These are phyloP conservation scores for Acacia melanoxylon DNA, from an alignment of 306 rosid species.

Conservation along the genomic window DNA sequence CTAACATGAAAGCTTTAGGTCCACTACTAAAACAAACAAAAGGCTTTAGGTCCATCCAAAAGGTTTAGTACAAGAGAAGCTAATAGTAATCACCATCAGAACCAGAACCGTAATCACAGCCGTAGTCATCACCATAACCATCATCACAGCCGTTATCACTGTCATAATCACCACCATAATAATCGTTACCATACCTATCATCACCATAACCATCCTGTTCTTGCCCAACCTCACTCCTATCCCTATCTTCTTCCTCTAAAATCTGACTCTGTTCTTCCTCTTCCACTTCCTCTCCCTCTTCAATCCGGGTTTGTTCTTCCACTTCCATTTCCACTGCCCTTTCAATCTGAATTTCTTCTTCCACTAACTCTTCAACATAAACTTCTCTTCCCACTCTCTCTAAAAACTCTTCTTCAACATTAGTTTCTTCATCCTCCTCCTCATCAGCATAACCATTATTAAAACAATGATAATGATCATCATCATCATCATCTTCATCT, in stretches of 20 bases:
- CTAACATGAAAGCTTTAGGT: too few relatives aligned
- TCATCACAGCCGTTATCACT: background rate
- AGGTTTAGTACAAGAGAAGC: too few relatives aligned
- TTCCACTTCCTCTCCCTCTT: background rate
- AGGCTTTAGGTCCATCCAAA: too few relatives aligned
- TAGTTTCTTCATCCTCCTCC: background rate
- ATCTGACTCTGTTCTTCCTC: background rate
- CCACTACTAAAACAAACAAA: too few relatives aligned
- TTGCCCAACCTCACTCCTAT: background rate
- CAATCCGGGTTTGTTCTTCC: background rate
- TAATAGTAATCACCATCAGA: background rate
- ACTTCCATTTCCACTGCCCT: background rate
- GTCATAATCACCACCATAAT: background rate
- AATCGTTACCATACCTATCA: background rate
- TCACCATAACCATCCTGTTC: background rate
- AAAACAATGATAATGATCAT: too few relatives aligned
- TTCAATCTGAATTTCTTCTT: too few relatives aligned
- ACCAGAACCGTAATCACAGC: background rate
- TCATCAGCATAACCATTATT: background rate
- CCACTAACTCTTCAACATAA: too few relatives aligned
- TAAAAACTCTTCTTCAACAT: background rate
- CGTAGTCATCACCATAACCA: background rate
- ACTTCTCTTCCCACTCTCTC: too few relatives aligned
- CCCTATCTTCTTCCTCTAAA: background rate
- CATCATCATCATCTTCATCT: too few relatives aligned